Percentiles rank a stretch among this genome's conserved stretches.
phyloP scores from a whole-genome alignment of 2,329 filamentous ascomycete species.

The Verticillium klebahnii region DNA sequence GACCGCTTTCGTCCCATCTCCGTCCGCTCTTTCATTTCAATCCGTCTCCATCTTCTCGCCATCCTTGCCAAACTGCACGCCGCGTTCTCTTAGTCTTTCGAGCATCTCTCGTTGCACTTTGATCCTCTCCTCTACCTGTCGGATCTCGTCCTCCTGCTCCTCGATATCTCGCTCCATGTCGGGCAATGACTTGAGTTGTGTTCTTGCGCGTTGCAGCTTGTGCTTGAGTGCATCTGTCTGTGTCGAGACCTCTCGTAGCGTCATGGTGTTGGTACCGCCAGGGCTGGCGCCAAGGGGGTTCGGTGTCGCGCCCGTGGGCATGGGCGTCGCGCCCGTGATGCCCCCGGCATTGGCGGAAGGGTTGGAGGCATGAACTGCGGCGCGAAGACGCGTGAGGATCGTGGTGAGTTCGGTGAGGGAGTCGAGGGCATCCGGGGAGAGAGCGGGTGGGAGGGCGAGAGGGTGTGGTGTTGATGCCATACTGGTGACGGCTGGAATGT shows the following conservation, averaged over 20 bases:
- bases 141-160: constrained; percentile 70
- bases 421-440: constrained; percentile 80
- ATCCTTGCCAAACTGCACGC: constrained; percentile 31
- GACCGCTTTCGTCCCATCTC: no score
- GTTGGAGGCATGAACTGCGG: constrained; percentile 29
- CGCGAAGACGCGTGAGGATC: constrained; percentile 70
- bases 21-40: background rate
- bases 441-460: constrained; percentile 55
- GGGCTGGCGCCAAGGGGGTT: constrained; percentile 25
- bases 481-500: background rate
- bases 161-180: constrained; percentile 63
- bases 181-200: constrained; percentile 59
- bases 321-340: constrained; percentile 31
- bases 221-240: constrained; percentile 77
- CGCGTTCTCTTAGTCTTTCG: constrained; percentile 46
- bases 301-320: constrained; percentile 21
- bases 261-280: constrained; percentile 26
- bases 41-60: constrained; percentile 37
- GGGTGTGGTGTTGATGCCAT: constrained; percentile 23
- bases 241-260: constrained; percentile 70
- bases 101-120: constrained; percentile 57
- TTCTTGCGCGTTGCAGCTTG: constrained; percentile 74
- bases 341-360: constrained; percentile 28
- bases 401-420: constrained; percentile 76
- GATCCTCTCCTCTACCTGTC: constrained; percentile 60